A percentile compares a stretch with the other conserved stretches of the same genome.
These are phyloP conservation scores for Boletus rex-veris DNA, from an alignment of 768 basidiomycete genomes.

Conservation along the genomic window DNA sequence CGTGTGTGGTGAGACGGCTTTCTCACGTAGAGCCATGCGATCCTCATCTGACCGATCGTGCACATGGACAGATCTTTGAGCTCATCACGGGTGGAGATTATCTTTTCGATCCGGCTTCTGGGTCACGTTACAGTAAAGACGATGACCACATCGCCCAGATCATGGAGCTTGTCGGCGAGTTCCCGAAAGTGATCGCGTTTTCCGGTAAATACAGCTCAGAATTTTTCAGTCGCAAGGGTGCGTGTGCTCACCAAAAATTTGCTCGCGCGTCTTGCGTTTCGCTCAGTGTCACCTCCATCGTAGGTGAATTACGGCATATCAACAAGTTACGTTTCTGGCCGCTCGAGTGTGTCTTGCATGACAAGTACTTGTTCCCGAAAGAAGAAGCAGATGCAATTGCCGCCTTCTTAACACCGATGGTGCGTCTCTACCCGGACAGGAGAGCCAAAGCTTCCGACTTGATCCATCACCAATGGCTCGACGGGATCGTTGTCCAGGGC, in stretches of 20 bases:
- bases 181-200: constrained; percentile 79
- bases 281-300: constrained; percentile 1
- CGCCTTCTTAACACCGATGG: constrained; percentile 84
- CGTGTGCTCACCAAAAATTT: constrained; percentile 17
- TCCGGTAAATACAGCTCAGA: constrained; percentile 91
- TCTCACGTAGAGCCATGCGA: background rate
- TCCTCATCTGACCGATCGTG: background rate
- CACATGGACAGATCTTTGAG: constrained; percentile 72
- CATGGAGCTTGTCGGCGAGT: constrained; percentile 91
- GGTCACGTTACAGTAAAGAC: constrained; percentile 93
- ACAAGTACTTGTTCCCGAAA: constrained; percentile 93
- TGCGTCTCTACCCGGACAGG: constrained; percentile 83
- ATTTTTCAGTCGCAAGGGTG: constrained; percentile 96
- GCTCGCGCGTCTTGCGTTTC: background rate
- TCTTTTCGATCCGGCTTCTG: constrained; percentile 94
- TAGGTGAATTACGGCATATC: constrained; percentile 88
- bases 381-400: constrained; percentile 78
- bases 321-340: constrained; percentile 93
- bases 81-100: constrained; percentile 96
- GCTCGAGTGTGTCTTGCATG: constrained; percentile 73
- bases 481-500: constrained; percentile 81
- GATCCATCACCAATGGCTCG: constrained; percentile 83
- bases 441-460: constrained; percentile 87
- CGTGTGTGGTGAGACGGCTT: constrained; percentile 72
- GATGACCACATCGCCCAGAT: constrained; percentile 98